Percentiles rank a stretch among this genome's conserved stretches.
Conservation (phyloP, 1,284 basidiomycete genomes). For the Apiotrichum akiyoshidainum region DNA sequence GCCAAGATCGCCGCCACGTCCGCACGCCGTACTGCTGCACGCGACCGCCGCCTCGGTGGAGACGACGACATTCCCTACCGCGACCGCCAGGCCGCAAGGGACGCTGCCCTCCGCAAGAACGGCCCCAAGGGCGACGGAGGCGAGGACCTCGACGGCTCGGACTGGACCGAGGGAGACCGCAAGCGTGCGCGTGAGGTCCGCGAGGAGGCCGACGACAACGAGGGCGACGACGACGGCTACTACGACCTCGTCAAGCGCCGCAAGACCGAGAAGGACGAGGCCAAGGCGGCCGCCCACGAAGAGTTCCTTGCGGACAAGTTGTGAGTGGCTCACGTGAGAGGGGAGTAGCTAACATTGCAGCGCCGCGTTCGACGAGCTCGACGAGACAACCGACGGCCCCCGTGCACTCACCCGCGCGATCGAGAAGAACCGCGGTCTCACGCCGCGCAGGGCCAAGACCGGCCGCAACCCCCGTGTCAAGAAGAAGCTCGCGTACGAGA, state of each 20-base stretch:
- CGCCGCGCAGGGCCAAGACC: constrained; percentile 74
- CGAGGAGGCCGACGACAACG: constrained; percentile 47
- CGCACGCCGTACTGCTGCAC: constrained; percentile 66
- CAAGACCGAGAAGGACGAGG: constrained; percentile 67
- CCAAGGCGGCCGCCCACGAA: constrained; percentile 78
- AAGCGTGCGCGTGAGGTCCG: constrained; percentile 52
- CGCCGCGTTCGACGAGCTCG: constrained; percentile 53
- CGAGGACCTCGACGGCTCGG: constrained; percentile 49
- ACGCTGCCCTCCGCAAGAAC: constrained; percentile 53
- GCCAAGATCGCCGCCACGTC: constrained; percentile 77
- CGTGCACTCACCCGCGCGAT: constrained; percentile 83
- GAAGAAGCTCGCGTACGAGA: constrained; percentile 85
- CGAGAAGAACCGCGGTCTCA: constrained; percentile 86
- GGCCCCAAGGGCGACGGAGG: constrained; percentile 38
- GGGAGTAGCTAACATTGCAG: constrained; percentile 45
- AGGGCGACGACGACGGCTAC: constrained; percentile 63
- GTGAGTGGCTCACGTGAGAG: too few relatives aligned
- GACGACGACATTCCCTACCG: constrained; percentile 69
- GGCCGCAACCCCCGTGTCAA: constrained; percentile 94
- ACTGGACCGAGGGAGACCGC: constrained; percentile 55
- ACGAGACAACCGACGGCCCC: constrained; percentile 59
- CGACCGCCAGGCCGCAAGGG: constrained; percentile 51
- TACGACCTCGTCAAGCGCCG: constrained; percentile 79
- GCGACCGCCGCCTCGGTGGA: constrained; percentile 56
- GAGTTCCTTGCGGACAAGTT: constrained; percentile 60